Evolutionary conservation across 306 rosid species (phyloP), one percentile per base, ranked within the genome.

Genomic region (Trichosanthes truncata): DNA sequence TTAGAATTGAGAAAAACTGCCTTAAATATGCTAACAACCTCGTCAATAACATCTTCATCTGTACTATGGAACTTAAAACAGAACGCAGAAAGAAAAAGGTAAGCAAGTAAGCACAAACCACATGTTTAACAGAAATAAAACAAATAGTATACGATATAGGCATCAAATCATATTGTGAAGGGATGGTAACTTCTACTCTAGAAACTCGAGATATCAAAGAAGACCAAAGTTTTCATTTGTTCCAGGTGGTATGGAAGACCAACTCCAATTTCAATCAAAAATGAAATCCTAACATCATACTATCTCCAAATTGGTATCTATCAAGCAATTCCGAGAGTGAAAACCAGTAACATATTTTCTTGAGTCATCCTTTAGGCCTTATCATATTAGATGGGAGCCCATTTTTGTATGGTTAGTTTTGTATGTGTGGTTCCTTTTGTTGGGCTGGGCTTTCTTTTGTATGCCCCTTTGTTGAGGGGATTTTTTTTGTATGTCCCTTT

Each of bases 1-100:
- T 81, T 81, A 83, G 92, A 88, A 79, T 84, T 94, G 77, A 91
- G 83, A 83, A 92, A 86, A 84, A 89, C 77, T 43, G 91, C 89
- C 82, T 94, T 92, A 80, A 91, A 87, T 81, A 94, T 86, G 77
- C 90, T 84, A 78, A 94, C 92, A 80, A 84, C 92, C 60, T 84
- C 90, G 56, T 80, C 89, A 76, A 87, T 69, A 73, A 91, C 86
- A 84, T 91, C 98, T 85, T 91, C 92, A 79, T 87, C 90, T 38
- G 83, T 74, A 77, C 92, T 89, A 72, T 84, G 89, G 51, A 94
- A 91, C 98, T 94, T 85, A 90, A 83, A 80, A 80, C 81, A 20
- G 14, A 48, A 46, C 48, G 62, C 48, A 49, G 69, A 53, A 78
- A 48, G 38, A 73, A 60, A 55, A 76, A 63, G 18, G 68, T 69